Conservation (phyloP, 78 protist genomes). For the Cavenderia fasciculata region DNA sequence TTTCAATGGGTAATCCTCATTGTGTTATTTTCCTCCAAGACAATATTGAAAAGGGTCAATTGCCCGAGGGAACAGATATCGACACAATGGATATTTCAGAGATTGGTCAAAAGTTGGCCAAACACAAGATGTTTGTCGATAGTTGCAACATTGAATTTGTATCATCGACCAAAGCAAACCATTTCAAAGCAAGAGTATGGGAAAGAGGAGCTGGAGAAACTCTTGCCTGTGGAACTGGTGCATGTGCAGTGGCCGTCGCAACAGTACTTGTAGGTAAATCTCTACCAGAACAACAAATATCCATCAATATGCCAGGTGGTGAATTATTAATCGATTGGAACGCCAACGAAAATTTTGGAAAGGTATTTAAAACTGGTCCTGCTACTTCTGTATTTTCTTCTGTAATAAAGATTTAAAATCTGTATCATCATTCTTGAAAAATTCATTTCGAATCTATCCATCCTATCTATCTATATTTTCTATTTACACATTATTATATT, state of each 20-base stretch:
- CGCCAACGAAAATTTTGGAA: background rate
- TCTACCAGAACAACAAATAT: background rate
- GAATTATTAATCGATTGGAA: constrained; percentile 53
- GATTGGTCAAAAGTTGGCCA: constrained; percentile 24
- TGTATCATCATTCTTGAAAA: background rate
- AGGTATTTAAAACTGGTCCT: constrained; percentile 80
- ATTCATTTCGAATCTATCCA: background rate
- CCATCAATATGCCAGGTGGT: constrained; percentile 78
- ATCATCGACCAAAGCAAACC: background rate
- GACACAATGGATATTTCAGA: constrained; percentile 8
- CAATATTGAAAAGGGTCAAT: constrained; percentile 5
- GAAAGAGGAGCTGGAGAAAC: constrained; percentile 85
- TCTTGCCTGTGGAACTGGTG: constrained; percentile 85
- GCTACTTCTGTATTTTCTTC: constrained; percentile 60
- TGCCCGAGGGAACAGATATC: background rate
- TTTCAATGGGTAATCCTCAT: constrained; percentile 85
- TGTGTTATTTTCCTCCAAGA: constrained; percentile 54
- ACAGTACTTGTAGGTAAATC: constrained; percentile 16
- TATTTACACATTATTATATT: too few species aligned
- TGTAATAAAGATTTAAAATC: background rate
- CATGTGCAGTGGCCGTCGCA: constrained; percentile 82
- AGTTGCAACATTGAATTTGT: constrained; percentile 82
- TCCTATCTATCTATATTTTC: background rate
- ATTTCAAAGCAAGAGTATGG: constrained; percentile 46
- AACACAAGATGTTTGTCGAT: constrained; percentile 31